Conservation (phyloP, 768 basidiomycete genomes). For the Kwoniella botswanensis region DNA sequence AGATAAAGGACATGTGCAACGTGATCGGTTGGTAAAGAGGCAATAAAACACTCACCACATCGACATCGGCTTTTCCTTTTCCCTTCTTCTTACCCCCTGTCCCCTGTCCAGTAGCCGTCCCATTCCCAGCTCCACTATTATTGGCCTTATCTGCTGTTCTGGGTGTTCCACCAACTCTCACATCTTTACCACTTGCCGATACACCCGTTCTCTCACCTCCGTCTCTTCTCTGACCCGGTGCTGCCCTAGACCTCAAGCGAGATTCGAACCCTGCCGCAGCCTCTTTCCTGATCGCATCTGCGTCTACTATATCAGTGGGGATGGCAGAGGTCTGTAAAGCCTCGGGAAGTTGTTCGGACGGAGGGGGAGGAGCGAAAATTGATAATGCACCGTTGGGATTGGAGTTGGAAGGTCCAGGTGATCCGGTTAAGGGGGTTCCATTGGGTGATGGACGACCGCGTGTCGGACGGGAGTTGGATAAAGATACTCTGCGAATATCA, state of each 20-base stretch:
- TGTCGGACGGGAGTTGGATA: constrained; percentile 4
- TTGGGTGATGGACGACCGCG: constrained; percentile 19
- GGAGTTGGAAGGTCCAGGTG: constrained; percentile 17
- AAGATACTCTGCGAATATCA: constrained; percentile 3
- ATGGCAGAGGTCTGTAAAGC: constrained; percentile 27
- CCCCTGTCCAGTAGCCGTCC: neutral
- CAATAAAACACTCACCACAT: constrained; percentile 23
- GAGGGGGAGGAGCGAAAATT: constrained; percentile 34
- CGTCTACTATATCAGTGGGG: constrained; percentile 17
- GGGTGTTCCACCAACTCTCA: constrained; percentile 38
- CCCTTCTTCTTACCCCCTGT: constrained; percentile 35
- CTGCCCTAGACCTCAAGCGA: constrained; percentile 22
- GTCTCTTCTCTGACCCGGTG: constrained; percentile 21
- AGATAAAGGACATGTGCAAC: no score
- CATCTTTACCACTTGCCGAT: constrained; percentile 44
- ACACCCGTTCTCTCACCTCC: constrained; percentile 42
- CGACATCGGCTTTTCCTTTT: constrained; percentile 28
- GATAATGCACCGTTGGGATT: constrained; percentile 17
- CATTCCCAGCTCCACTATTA: neutral
- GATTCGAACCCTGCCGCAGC: constrained; percentile 46
- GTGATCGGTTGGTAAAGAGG: no score
- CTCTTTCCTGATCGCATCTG: constrained; percentile 37
- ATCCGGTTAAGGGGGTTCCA: constrained; percentile 8
- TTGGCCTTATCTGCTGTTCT: constrained; percentile 28
- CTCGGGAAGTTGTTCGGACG: constrained; percentile 29